Evolutionary conservation across 2,329 filamentous ascomycete genomes (phyloP), one percentile per base, ranked within the genome.

Genomic region (Penicillium sp.): DNA sequence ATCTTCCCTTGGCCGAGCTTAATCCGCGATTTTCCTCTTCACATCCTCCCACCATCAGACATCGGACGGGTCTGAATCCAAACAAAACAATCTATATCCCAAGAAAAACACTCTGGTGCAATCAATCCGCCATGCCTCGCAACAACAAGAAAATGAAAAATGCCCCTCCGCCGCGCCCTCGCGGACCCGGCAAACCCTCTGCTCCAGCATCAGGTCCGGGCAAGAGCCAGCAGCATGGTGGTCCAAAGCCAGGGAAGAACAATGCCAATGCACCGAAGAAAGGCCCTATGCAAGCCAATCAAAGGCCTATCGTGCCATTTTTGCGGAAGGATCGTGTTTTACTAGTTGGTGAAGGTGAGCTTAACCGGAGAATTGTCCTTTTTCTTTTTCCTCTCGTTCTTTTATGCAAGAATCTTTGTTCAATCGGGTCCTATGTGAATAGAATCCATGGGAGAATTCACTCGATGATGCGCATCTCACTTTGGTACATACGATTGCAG

Each of bases 321-420:
- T 56, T 65, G 30, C 66, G 57, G 40, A 63, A 57, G 18, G 73
- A 76, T 64, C 65, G 71, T 38, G 65, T 75, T 37, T 59, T 76
- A 22, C 58, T 75, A 25, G 57, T 75, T 58, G 73, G 73, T 12
- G 73, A 76, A 64, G 73, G 73, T 72, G 52, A 61, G 69, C 58
- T 46, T 25, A 7, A 25, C 22, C 5, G 4, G 7, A 25, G 22
- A 25, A 25, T 25, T 5, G 22, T 25, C 4, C 7, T 25, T 53
- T 49, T 28, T 10, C 31, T 41, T 12, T 36, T 49, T 42, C 36
- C 43, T 54, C 16, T 36, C 39, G 31, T 47, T n/a, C n/a, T 3
- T 22, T 3, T 16, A 18, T 31, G 19, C 7, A 33, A 46, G 27
- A 46, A 33, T 33, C 16, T 6, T 11, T 3, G 14, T 45, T 25